phyloP scores from a whole-genome alignment of 345 rosid species.

The Jatropha curcas region DNA sequence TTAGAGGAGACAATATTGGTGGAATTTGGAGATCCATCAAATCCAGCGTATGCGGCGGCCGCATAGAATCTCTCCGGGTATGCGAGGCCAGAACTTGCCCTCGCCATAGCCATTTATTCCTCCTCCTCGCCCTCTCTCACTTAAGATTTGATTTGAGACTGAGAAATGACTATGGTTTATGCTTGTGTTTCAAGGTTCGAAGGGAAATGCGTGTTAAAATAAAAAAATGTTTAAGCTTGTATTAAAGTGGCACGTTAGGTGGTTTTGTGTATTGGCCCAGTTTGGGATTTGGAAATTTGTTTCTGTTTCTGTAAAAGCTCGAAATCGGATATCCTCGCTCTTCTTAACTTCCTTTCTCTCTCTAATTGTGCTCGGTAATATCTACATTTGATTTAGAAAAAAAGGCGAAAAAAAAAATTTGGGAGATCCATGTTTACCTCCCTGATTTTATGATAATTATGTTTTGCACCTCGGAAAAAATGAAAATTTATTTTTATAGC shows the following conservation, averaged over 20 bases:
- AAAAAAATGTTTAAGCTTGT: no score
- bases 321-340: no score
- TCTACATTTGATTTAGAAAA: no score
- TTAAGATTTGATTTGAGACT: not conserved
- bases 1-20: conserved; percentile 58
- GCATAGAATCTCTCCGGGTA: conserved; percentile 96
- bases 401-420: no score
- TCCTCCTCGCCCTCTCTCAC: conserved; percentile 16
- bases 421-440: no score
- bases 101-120: conserved; percentile 59
- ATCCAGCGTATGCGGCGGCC: conserved; percentile 86
- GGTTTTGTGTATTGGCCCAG: not conserved
- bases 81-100: conserved; percentile 91
- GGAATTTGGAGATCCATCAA: conserved; percentile 79
- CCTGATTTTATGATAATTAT: no score
- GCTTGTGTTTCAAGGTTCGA: conserved; percentile 2
- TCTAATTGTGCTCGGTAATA: no score
- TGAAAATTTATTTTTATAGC: no score
- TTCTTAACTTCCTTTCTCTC: no score
- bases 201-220: not conserved
- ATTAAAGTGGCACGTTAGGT: not conserved
- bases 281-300: no score
- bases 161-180: not conserved
- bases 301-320: no score
- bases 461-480: no score